Percentiles rank a stretch among this genome's conserved stretches.
These are phyloP conservation scores for Sanguinoderma infundibulare DNA, from an alignment of 1,284 basidiomycete genomes.

Conservation along the genomic window DNA sequence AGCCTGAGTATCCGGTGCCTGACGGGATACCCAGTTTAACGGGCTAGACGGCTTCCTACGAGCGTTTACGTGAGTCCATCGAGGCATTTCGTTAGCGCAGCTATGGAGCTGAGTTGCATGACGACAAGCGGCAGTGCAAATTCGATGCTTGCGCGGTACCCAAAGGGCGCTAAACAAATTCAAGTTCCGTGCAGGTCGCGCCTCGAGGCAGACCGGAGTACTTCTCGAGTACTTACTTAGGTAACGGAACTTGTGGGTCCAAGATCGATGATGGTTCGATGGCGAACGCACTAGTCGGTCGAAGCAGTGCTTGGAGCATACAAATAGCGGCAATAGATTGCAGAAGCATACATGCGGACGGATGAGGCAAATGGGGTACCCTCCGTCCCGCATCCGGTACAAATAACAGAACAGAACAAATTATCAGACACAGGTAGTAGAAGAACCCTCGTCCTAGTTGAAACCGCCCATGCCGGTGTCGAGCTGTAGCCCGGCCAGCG, in stretches of 20 bases:
- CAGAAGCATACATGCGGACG: neutral
- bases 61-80: too few species aligned
- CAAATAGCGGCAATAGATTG: neutral
- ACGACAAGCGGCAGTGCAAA: too few species aligned
- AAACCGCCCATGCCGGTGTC: neutral
- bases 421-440: neutral
- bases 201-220: neutral
- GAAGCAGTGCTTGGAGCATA: neutral
- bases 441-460: neutral
- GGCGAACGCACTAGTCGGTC: neutral
- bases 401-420: too few species aligned
- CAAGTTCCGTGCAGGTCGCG: neutral
- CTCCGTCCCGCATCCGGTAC: neutral
- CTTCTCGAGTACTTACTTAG: too few species aligned
- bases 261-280: neutral
- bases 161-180: neutral
- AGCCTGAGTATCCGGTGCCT: too few species aligned
- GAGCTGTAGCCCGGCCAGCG: neutral
- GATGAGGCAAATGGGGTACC: neutral
- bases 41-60: too few species aligned
- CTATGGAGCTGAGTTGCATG: too few species aligned
- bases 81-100: too few species aligned
- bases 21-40: too few species aligned
- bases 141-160: too few species aligned
- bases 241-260: conserved; percentile 5